phyloP scores from a whole-genome alignment of 768 basidiomycete genomes.

The Hemileccinum rubropunctum region DNA sequence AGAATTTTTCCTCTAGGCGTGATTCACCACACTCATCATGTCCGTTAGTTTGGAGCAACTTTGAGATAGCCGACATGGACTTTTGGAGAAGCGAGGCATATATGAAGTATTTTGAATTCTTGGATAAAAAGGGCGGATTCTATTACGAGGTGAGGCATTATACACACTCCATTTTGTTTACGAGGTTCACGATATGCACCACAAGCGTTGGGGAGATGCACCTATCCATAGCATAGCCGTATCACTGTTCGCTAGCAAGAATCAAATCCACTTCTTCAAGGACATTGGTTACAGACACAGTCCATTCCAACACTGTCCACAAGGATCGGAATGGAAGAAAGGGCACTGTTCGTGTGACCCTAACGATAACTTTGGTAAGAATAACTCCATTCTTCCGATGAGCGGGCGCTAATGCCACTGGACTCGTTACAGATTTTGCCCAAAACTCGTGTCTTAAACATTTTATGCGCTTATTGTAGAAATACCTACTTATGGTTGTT shows the following conservation, averaged over 20 bases:
- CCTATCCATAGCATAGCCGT: constrained; percentile 88
- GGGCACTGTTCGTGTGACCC: constrained; percentile 89
- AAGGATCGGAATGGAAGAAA: constrained; percentile 65
- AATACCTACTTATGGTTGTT: neutral
- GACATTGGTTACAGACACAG: constrained; percentile 93
- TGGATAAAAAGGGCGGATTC: constrained; percentile 81
- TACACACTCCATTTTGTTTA: neutral
- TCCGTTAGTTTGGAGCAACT: constrained; percentile 82
- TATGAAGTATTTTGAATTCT: constrained; percentile 74
- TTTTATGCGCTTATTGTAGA: constrained; percentile 28
- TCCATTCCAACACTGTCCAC: constrained; percentile 91
- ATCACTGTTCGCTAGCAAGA: constrained; percentile 82
- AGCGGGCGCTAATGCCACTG: constrained; percentile 4
- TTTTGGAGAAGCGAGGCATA: constrained; percentile 86
- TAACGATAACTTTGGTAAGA: constrained; percentile 69
- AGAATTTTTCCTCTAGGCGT: neutral
- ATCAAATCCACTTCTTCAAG: constrained; percentile 92
- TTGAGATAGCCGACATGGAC: constrained; percentile 84
- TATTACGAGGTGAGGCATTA: constrained; percentile 68
- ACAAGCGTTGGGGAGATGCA: constrained; percentile 92
- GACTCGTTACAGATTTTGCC: constrained; percentile 20
- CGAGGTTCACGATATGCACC: constrained; percentile 2
- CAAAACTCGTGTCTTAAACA: constrained; percentile 29
- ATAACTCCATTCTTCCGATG: neutral
- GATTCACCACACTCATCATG: neutral